Conservation (phyloP, 495 filamentous ascomycete genomes). For the Platismatia glauca region DNA sequence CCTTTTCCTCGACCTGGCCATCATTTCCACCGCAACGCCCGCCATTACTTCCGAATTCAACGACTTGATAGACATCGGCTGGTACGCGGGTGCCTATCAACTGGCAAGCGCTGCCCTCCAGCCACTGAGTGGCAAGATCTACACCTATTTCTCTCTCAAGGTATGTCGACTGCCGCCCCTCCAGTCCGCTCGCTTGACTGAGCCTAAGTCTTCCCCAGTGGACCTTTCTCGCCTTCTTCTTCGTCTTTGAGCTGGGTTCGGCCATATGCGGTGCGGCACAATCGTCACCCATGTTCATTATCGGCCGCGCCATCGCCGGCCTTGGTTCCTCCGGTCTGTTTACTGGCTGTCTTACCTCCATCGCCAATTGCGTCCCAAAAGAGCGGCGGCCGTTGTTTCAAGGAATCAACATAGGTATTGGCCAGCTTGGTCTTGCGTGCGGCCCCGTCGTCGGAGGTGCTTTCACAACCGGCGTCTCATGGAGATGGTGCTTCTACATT, state of each 20-base stretch:
- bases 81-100: slow-evolving; percentile 40
- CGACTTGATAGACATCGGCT: slow-evolving; percentile 36
- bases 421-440: slow-evolving; percentile 33
- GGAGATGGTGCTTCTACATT: slow-evolving; percentile 58
- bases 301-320: slow-evolving; percentile 39
- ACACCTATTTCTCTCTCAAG: slow-evolving; percentile 39
- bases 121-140: slow-evolving; percentile 40
- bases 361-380: slow-evolving; percentile 38
- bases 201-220: slow-evolving; percentile 22
- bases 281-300: slow-evolving; percentile 37
- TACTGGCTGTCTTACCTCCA: slow-evolving; percentile 45
- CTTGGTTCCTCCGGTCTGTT: slow-evolving; percentile 38
- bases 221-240: slow-evolving; percentile 32
- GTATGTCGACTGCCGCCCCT: slow-evolving; percentile 19
- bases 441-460: slow-evolving; percentile 53
- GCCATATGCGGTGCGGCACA: slow-evolving; percentile 35
- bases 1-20: slow-evolving; percentile 43
- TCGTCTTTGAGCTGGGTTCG: slow-evolving; percentile 38
- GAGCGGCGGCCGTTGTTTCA: slow-evolving; percentile 32
- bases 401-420: slow-evolving; percentile 28
- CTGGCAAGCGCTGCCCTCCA: slow-evolving; percentile 39
- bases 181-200: slow-evolving; percentile 4
- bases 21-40: slow-evolving; percentile 36
- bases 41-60: slow-evolving; percentile 36
- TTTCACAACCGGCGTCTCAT: slow-evolving; percentile 44